These are phyloP conservation scores for Neoascochyta sp. DNA, from an alignment of 2,329 filamentous ascomycete species.

Conservation along the genomic window DNA sequence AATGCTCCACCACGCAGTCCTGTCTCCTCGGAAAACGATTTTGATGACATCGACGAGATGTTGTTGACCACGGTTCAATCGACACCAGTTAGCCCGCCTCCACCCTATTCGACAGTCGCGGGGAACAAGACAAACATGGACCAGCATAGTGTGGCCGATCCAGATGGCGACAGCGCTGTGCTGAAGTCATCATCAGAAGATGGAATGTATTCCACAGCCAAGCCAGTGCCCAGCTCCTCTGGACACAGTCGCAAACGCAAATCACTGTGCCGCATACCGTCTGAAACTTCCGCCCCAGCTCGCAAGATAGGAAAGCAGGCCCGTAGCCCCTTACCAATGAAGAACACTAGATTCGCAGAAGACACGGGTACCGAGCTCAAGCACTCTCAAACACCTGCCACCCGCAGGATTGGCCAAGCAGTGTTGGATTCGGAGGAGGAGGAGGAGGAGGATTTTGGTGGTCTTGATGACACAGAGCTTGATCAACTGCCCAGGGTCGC, in stretches of 20 bases:
- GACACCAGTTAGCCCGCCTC: slow-evolving; percentile 27
- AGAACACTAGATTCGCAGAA: no score
- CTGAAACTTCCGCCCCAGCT: slow-evolving; percentile 22
- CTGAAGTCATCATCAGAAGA: slow-evolving; percentile 12
- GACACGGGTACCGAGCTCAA: slow-evolving; percentile 2
- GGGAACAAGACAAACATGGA: slow-evolving; percentile 2
- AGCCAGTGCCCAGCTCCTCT: slow-evolving; percentile 5
- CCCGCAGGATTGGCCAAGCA: slow-evolving; percentile 15
- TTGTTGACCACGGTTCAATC: slow-evolving; percentile 15
- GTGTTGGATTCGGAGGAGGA: slow-evolving; percentile 35
- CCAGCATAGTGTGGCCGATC: slow-evolving; percentile 1
- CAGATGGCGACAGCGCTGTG: slow-evolving; percentile 11
- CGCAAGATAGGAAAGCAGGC: slow-evolving; percentile 29
- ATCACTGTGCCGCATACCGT: slow-evolving; percentile 26
- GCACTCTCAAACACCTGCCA: slow-evolving; percentile 9
- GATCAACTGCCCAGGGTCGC: slow-evolving; percentile 11
- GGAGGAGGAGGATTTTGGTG: slow-evolving; percentile 24
- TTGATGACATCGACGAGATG: slow-evolving; percentile 41
- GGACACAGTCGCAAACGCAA: slow-evolving; percentile 28
- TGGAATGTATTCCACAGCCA: slow-evolving; percentile 10
- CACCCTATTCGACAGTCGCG: slow-evolving; percentile 46
- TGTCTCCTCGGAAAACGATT: slow-evolving; percentile 24
- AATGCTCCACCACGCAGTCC: slow-evolving; percentile 11
- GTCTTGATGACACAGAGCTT: slow-evolving; percentile 26
- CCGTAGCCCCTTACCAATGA: slow-evolving; percentile 18